A percentile compares a stretch with the other conserved stretches of the same genome.
Conservation (phyloP, 108 stramenopile genomes). For the Cyclotella kingstonii region DNA sequence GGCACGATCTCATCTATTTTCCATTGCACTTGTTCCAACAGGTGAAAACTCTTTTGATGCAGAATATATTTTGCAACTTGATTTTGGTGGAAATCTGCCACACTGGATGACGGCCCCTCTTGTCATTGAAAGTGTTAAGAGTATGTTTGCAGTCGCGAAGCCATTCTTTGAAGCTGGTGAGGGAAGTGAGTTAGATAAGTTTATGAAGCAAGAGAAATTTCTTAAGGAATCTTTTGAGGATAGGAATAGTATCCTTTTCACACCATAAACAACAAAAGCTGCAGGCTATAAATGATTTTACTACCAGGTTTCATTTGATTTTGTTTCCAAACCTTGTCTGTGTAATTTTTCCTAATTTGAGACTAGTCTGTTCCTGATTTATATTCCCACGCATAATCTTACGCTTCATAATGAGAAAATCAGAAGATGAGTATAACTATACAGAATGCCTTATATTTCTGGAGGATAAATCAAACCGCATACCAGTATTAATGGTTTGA, state of each 20-base stretch:
- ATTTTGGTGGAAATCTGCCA: constrained; percentile 71
- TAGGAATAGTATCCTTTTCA: constrained; percentile 39
- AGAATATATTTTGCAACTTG: constrained; percentile 71
- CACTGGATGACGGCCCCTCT: constrained; percentile 67
- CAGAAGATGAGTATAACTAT: too few relatives aligned
- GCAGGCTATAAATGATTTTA: too few relatives aligned
- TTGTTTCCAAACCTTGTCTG: too few relatives aligned
- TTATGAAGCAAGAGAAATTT: constrained; percentile 30
- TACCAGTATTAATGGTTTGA: too few relatives aligned
- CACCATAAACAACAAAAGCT: constrained; percentile 28
- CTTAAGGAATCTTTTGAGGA: constrained; percentile 31
- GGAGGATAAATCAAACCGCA: too few relatives aligned
- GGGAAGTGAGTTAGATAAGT: constrained; percentile 13
- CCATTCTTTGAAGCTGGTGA: constrained; percentile 27
- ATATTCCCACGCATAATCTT: too few relatives aligned
- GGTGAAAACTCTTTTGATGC: constrained; percentile 65
- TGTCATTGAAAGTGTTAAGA: constrained; percentile 60
- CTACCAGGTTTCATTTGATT: too few relatives aligned
- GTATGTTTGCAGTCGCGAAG: constrained; percentile 58
- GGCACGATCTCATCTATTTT: constrained; percentile 62
- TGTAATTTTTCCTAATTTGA: too few relatives aligned
- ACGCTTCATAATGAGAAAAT: too few relatives aligned
- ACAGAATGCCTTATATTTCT: too few relatives aligned
- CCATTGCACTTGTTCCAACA: constrained; percentile 59
- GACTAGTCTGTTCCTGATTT: too few relatives aligned